Evolutionary conservation across 2,329 filamentous ascomycete species (phyloP).

Genomic region (Phialophora tarda): DNA sequence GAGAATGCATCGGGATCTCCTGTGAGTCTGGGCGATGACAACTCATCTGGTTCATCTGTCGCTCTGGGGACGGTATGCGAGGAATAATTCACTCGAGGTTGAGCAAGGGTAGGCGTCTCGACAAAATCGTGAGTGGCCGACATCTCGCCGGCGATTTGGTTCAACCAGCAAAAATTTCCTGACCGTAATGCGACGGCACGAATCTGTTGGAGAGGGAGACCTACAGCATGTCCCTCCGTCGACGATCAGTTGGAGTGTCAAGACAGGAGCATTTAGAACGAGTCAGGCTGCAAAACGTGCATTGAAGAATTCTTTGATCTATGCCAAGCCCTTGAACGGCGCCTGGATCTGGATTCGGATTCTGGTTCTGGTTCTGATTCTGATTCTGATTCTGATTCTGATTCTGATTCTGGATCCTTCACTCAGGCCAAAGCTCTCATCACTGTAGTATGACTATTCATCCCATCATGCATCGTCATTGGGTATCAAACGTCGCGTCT

Average conservation of each 20-base stretch:
- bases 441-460: slow-evolving; percentile 17
- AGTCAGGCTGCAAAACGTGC: background rate
- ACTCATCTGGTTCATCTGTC: background rate
- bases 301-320: background rate
- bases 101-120: background rate
- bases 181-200: background rate
- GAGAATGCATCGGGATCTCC: background rate
- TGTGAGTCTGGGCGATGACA: background rate
- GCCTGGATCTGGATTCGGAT: background rate
- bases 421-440: slow-evolving; percentile 1
- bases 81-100: background rate
- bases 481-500: slow-evolving; percentile 33
- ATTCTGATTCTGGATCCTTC: background rate
- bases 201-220: background rate
- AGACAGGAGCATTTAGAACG: background rate
- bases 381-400: background rate
- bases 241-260: background rate
- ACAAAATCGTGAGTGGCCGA: background rate
- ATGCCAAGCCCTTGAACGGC: background rate
- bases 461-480: slow-evolving; percentile 13
- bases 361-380: no score
- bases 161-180: background rate
- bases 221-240: background rate
- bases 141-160: background rate
- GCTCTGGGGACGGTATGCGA: background rate